phyloP scores from a whole-genome alignment of 2,329 filamentous ascomycete species.

The Sporothrix brunneoviolacea region DNA sequence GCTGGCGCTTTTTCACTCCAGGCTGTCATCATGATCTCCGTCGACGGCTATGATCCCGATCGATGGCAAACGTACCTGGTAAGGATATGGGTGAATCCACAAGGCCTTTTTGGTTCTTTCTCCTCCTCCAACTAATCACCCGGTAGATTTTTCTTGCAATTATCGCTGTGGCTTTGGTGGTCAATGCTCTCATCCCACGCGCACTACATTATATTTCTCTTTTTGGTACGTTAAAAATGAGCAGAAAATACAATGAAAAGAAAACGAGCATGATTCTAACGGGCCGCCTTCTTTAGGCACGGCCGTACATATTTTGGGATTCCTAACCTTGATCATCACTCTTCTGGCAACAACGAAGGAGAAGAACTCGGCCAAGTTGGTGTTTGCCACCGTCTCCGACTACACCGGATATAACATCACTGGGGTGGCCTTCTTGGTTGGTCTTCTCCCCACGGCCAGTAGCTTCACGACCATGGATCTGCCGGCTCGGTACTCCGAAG shows the following conservation, averaged over 20 bases:
- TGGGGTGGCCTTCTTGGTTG: slow-evolving; percentile 6
- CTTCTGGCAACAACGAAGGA: slow-evolving; percentile 1
- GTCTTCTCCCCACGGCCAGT: slow-evolving; percentile 7
- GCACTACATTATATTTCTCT: slow-evolving; percentile 4
- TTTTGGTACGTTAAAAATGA: not conserved
- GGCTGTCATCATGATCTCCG: slow-evolving; percentile 3
- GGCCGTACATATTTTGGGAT: slow-evolving; percentile 1
- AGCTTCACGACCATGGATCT: slow-evolving; percentile 8
- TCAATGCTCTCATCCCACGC: not conserved
- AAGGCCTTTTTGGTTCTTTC: too few species aligned
- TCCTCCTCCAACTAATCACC: too few species aligned
- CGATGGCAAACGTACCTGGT: too few species aligned
- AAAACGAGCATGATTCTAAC: not conserved
- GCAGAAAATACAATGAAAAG: not conserved
- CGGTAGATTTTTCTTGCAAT: too few species aligned
- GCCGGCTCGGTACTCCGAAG: slow-evolving; percentile 5
- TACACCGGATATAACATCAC: slow-evolving; percentile 5
- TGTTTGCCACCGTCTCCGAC: slow-evolving; percentile 2
- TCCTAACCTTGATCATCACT: slow-evolving; percentile 6
- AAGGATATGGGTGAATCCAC: too few species aligned
- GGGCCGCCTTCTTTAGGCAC: not conserved
- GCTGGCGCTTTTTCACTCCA: slow-evolving; percentile 6
- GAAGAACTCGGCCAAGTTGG: slow-evolving; percentile 1
- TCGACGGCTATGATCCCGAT: not conserved
- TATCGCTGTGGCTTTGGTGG: too few species aligned